Base-by-base conservation (phyloP, 169 alveolate species). In the Cytauxzoon felis region DNA sequence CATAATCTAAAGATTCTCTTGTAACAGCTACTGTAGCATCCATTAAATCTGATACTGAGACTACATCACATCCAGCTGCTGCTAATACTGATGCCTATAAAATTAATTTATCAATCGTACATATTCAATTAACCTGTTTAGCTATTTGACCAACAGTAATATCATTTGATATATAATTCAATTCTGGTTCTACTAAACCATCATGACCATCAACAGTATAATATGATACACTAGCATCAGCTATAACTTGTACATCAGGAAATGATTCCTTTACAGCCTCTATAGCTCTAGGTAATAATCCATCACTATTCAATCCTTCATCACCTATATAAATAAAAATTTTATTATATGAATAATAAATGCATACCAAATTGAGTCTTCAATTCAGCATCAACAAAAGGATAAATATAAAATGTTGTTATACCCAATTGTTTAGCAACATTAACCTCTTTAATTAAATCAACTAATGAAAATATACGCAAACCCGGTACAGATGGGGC, bases 161-260 rank as follows among this genome's bases (percentile, higher is more conserved):
- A 21, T 68, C 81, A 24, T 68, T 68, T 18, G 70, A 50, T 45
- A 68, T 68, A 51, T n/a, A 27, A 38, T 68, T 58, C 1, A 65
- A 49, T 34, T 56, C 66, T 21, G 72, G 70, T 24, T 56, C 72
- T 2, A 68, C 81, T 26, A 68, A 45, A 3, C 81, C 81, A 27
- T 68, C 81, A 30, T 68, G 72, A 11, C 81, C 81, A 18, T 58
- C 65, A 24, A 48, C 64, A 2, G 81, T 41, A 32, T 41, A 68
- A 53, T 68, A 65, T 16, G 81, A 41, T 16, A 68, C 81, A n/a
- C 64, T 68, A 9, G 81, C 72, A 30, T 68, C 81, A 23, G 81
- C 81, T 27, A 68, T 41, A 19, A 68, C 54, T 40, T 68, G 70
- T 7, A 68, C 81, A 26, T 56, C 61, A 8, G 81, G 81, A 50